A percentile compares a stretch with the other conserved stretches of the same genome.
These are phyloP conservation scores for Suillus variegatus DNA, from an alignment of 768 basidiomycete genomes.

Conservation along the genomic window DNA sequence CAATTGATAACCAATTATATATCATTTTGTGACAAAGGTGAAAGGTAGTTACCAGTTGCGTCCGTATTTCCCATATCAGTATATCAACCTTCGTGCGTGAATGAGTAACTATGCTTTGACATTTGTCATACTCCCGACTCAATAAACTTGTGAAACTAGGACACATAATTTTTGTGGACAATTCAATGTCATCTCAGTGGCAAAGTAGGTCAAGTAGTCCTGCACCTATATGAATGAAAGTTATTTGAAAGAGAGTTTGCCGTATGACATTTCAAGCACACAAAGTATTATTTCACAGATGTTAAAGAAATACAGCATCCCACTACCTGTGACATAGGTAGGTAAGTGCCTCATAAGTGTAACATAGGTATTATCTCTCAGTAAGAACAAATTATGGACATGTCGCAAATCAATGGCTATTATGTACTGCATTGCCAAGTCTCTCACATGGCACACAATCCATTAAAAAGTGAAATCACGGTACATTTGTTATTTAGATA, in stretches of 20 bases:
- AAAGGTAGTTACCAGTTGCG: not conserved
- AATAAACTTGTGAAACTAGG: not conserved
- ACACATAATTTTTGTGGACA: not conserved
- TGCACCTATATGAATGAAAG: not conserved
- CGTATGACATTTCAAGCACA: not conserved
- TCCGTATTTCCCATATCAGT: not conserved
- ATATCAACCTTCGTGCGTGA: not conserved
- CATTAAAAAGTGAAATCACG: not conserved
- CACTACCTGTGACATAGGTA: not conserved
- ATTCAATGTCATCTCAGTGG: not conserved
- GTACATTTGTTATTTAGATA: no score
- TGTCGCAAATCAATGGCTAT: not conserved
- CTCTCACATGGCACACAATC: not conserved
- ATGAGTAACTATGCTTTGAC: not conserved
- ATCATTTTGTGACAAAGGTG: not conserved
- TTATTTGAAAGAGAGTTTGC: no score
- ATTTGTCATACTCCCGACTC: not conserved
- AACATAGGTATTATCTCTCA: not conserved
- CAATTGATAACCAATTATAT: no score
- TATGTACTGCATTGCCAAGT: not conserved
- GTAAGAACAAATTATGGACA: not conserved
- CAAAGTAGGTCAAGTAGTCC: not conserved
- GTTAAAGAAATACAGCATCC: not conserved
- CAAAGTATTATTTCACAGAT: not conserved
- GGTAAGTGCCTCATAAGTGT: not conserved